Evolutionary conservation across 2,329 filamentous ascomycete species (phyloP), one percentile per base, ranked within the genome.

Genomic region (Sordariomycetes sp.): DNA sequence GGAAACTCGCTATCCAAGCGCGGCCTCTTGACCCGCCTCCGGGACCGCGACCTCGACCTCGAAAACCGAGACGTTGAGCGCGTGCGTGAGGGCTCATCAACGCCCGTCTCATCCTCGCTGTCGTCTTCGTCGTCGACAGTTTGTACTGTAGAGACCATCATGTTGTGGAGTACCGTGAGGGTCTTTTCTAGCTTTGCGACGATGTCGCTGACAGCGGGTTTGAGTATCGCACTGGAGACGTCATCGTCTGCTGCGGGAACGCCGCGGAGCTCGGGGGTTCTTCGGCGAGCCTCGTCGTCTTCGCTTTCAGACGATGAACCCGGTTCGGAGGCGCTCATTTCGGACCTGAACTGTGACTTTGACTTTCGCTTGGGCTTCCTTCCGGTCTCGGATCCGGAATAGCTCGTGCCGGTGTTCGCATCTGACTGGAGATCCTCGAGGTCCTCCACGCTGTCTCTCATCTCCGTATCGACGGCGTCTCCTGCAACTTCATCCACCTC

Each of bases 231-330:
- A 59, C 78, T 74, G 0, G 89, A 87, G 53, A 75, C 67, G 1
- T 87, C 83, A 62, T 95, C 90, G 63, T 95, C 85, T 1, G 82
- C 78, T 8, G 86, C 78, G 5, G 89, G 69, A 2, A 77, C 74
- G 13, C 48, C 48, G 6, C 34, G 28, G 22, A 56, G 8, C 13
- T 51, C 54, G 17, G 54, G 25, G 28, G 35, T 55, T n/a, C 39
- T n/a, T 7, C n/a, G 10, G 15, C 13, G 39, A n/a, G 15, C 17
- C n/a, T 15, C 13, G 15, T 17, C n/a, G 39, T 15, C 13, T 17
- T 22, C 45, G n/a, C 8, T 20, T 5, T 24, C 45, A 2, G 45
- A 24, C n/a, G 8, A 3, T 13, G 20, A 50, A 8, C 24, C 45
- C n/a, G 20, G 8, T 50, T 50, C 45, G 17, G 45, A 50, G 45